Base-by-base conservation (phyloP, 2,329 filamentous ascomycete species). In the Pseudogymnoascus sp. region DNA sequence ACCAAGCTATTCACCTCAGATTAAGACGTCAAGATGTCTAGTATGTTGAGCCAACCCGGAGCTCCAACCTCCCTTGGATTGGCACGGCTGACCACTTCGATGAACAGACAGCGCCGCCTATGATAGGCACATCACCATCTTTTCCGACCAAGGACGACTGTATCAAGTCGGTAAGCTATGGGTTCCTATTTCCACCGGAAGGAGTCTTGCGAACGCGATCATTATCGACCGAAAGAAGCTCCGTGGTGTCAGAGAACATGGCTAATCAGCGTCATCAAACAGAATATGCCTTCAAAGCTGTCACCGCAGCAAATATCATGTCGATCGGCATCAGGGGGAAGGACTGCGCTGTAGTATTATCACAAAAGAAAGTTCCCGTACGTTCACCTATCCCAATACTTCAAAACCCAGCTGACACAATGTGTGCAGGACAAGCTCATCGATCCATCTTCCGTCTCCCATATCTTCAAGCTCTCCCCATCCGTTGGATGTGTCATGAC, bases 211-310 rank as follows among this genome's bases (percentile, higher is more conserved):
- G 16, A 20, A 54, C 3, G n/a, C 9, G 47, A 35, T 28, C 16
- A 54, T 22, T 9, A 54, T 14, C 28, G 47, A 20, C 47, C 28
- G 16, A 35, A n/a, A 20, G 47, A 54, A 54, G 47, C 47, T 54
- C 47, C 47, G 33, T 57, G 20, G 38, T 33, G 57, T 25, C 9
- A 63, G 38, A 35, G 50, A 30, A 25, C 54, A 18, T 62, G 57
- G 37, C 64, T 65, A 60, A 66, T 57, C 59, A 54, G 60, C 64
- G 37, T 25, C 61, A 38, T 18, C 60, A 28, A 33, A 70, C 74
- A 97, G 94, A 99, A 84, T 99, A 99, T 93, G 94, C 94, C 70
- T 99, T 99, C 87, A 99, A 99, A 82, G 94, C 94, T 63, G 99
- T 99, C 78, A 99, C 94, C 69, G 93, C 94, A 64, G 94, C 94